These are phyloP conservation scores for Hyphopichia homilentoma DNA, from an alignment of 805 yeast species.

Conservation along the genomic window DNA sequence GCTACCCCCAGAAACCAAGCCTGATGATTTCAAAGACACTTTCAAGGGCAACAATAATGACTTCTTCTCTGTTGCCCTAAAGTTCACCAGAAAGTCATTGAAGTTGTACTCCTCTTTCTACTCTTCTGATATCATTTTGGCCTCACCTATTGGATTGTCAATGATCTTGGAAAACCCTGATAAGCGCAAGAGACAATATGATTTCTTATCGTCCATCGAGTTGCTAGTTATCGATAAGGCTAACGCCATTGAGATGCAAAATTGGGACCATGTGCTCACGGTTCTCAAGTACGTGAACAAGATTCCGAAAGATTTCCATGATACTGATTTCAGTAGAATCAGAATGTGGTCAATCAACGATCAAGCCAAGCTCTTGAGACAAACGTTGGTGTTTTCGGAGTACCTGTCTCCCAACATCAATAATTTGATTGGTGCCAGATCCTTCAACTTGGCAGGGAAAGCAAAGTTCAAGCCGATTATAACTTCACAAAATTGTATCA, in stretches of 20 bases:
- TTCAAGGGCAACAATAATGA: constrained; percentile 92
- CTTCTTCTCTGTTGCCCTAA: constrained; percentile 86
- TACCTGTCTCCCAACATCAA: constrained; percentile 80
- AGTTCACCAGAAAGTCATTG: constrained; percentile 82
- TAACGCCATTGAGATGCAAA: constrained; percentile 85
- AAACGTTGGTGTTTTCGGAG: constrained; percentile 72
- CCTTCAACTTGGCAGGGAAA: constrained; percentile 57
- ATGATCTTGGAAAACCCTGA: constrained; percentile 66
- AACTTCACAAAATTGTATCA: constrained; percentile 46
- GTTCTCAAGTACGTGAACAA: constrained; percentile 65
- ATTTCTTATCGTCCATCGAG: constrained; percentile 88
- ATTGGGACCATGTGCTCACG: constrained; percentile 78
- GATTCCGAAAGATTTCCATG: constrained; percentile 72
- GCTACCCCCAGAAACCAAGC: constrained; percentile 53
- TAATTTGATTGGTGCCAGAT: constrained; percentile 45
- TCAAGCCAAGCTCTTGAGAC: constrained; percentile 68
- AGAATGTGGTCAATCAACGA: constrained; percentile 92
- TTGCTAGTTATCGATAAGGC: constrained; percentile 75
- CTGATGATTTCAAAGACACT: constrained; percentile 73
- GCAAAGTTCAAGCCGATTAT: constrained; percentile 50
- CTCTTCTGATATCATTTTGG: constrained; percentile 79
- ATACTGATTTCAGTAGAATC: constrained; percentile 86
- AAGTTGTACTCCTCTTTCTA: constrained; percentile 83
- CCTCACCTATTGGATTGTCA: constrained; percentile 84
- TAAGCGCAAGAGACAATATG: constrained; percentile 60